A percentile compares a stretch with the other conserved stretches of the same genome.
These are phyloP conservation scores for Avena sativa DNA, from an alignment of 176 grass and related monocot genomes.

Conservation along the genomic window DNA sequence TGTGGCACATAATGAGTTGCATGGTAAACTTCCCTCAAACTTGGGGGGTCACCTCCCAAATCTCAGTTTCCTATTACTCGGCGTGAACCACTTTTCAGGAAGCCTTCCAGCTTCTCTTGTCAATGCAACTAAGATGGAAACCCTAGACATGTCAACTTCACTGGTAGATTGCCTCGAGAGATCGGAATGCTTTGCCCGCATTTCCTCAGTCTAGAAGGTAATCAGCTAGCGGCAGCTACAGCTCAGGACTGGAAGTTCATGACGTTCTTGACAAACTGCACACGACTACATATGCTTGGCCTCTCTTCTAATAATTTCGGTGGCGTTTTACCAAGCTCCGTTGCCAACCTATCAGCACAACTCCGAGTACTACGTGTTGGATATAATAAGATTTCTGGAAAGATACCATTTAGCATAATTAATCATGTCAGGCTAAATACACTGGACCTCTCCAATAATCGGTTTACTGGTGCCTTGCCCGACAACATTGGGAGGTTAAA, in stretches of 20 bases:
- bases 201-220: background rate
- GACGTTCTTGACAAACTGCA: conserved; percentile 56
- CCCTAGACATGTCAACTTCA: conserved; percentile 49
- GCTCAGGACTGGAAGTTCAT: conserved; percentile 28
- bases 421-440: conserved; percentile 40
- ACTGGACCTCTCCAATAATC: conserved; percentile 10
- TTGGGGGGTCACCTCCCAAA: conserved; percentile 43
- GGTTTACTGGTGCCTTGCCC: conserved; percentile 44
- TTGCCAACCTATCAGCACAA: conserved; percentile 43
- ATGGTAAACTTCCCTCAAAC: conserved; percentile 39
- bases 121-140: conserved; percentile 38
- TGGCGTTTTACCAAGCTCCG: conserved; percentile 36
- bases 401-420: conserved; percentile 33
- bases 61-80: conserved; percentile 28
- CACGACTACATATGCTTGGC: conserved; percentile 16
- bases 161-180: conserved; percentile 35
- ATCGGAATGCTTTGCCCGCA: conserved; percentile 51
- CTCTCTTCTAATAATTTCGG: conserved; percentile 38
- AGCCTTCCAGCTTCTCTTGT: conserved; percentile 44
- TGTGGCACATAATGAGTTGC: conserved; percentile 33
- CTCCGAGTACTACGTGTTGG: conserved; percentile 28
- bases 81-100: conserved; percentile 39
- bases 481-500: conserved; percentile 44
- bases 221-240: conserved; percentile 12
- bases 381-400: conserved; percentile 47